A percentile compares a stretch with the other conserved stretches of the same genome.
These are phyloP conservation scores for Rasamsonia emersonii DNA, from an alignment of 2,329 filamentous ascomycete species.

Conservation along the genomic window DNA sequence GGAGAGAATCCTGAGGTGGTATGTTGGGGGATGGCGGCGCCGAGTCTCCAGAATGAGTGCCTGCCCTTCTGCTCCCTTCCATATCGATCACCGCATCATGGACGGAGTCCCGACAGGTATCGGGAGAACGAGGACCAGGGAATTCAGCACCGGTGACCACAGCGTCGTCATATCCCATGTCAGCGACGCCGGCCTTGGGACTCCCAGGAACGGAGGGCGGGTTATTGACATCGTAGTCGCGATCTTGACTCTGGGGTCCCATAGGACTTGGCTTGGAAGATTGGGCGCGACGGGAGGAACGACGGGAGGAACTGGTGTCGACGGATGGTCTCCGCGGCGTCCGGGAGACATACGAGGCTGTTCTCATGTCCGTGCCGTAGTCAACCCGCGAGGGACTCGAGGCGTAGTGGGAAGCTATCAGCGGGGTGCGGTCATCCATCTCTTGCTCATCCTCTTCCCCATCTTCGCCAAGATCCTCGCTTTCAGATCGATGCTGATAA, in stretches of 20 bases:
- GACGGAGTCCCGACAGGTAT: slow-evolving; percentile 24
- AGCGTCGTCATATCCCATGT: slow-evolving; percentile 48
- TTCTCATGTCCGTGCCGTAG: slow-evolving; percentile 24
- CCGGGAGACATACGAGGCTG: slow-evolving; percentile 17
- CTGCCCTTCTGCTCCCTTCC: slow-evolving; percentile 18
- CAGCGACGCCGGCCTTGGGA: slow-evolving; percentile 44
- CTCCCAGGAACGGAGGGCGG: slow-evolving; percentile 55
- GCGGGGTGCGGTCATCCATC: slow-evolving; percentile 46
- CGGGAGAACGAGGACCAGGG: slow-evolving; percentile 24
- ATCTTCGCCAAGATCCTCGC: slow-evolving; percentile 13
- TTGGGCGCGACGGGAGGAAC: slow-evolving; percentile 13
- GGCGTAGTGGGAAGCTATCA: slow-evolving; percentile 34
- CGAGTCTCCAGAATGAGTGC: slow-evolving; percentile 8
- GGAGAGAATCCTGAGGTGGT: slow-evolving; percentile 28
- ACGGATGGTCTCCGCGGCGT: slow-evolving; percentile 17
- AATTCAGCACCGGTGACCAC: slow-evolving; percentile 38
- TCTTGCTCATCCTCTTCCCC: slow-evolving; percentile 22
- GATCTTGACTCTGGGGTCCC: slow-evolving; percentile 15
- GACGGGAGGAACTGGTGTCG: slow-evolving; percentile 19
- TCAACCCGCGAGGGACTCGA: slow-evolving; percentile 24
- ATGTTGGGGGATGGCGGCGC: slow-evolving; percentile 32
- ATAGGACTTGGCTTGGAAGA: slow-evolving; percentile 14
- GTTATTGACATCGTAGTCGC: slow-evolving; percentile 56
- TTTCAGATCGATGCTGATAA: slow-evolving; percentile 3
- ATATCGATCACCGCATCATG: slow-evolving; percentile 39